Percentiles rank a stretch among this genome's conserved stretches.
Evolutionary conservation across 371 early-diverging fungal species (phyloP).

Genomic region (Lichtheimia corymbifera): DNA sequence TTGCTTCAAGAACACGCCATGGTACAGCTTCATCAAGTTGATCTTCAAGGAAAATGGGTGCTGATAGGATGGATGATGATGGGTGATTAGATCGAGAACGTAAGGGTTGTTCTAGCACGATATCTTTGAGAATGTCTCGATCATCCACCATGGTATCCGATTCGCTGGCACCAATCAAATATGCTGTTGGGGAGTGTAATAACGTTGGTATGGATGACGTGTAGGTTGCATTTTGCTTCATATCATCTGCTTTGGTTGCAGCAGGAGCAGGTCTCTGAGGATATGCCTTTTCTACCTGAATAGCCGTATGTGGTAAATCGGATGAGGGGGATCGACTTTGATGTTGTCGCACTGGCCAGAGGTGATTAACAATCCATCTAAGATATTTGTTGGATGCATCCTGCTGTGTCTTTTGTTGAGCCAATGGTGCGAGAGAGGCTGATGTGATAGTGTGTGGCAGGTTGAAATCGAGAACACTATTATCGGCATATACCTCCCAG

Average conservation of each 20-base stretch:
- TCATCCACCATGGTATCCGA: not conserved
- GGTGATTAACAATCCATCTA: slow-evolving; percentile 9
- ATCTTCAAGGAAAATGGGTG: slow-evolving; percentile 11
- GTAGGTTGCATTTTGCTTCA: not conserved
- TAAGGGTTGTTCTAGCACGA: not conserved
- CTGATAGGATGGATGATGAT: not conserved
- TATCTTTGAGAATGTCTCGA: not conserved
- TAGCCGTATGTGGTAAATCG: too few species aligned
- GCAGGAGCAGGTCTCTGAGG: too few species aligned
- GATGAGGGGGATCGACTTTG: too few species aligned
- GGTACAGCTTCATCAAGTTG: slow-evolving; percentile 24
- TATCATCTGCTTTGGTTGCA: not conserved
- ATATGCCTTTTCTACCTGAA: too few species aligned
- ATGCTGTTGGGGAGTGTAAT: slow-evolving; percentile 9
- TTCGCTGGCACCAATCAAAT: slow-evolving; percentile 7
- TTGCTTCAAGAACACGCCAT: slow-evolving; percentile 25
- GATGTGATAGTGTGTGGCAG: slow-evolving; percentile 4
- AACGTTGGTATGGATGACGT: slow-evolving; percentile 1
- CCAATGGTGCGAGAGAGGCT: slow-evolving; percentile 10
- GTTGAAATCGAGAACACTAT: slow-evolving; percentile 16
- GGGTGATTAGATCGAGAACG: not conserved
- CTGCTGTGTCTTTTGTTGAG: not conserved
- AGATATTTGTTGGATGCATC: slow-evolving; percentile 1
- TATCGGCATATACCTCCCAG: slow-evolving; percentile 12
- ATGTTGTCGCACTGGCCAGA: not conserved